Evolutionary conservation across 768 basidiomycete species (phyloP), one percentile per base, ranked within the genome.

Genomic region (Pholiota conissans): DNA sequence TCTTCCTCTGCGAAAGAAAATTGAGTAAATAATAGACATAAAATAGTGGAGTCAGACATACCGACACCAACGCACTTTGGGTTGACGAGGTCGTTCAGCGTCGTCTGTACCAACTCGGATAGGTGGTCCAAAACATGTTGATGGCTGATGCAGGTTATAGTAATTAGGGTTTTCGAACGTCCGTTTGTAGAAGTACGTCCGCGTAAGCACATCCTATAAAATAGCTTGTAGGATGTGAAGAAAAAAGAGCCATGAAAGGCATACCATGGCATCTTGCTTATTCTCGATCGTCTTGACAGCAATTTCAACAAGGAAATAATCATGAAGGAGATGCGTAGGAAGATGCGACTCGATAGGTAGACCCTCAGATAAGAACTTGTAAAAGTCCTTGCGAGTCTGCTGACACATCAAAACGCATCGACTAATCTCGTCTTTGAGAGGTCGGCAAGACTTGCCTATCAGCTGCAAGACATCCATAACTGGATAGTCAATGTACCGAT

Each of bases 201-300:
- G 98, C 0, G 97, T 99, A 65, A 97, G 77, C 69, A 97, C 97
- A 73, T 99, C 96, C 86, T 93, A 40, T 0, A 54, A 18, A 57
- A 52, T 20, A 55, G 34, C 46, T 48, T 24, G 56, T n/a, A 16
- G 61, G 37, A 20, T 11, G 51, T n/a, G 56, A n/a, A n/a, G n/a
- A n/a, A n/a, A n/a, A n/a, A n/a, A 46, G 14, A 24, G 28, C 8
- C 35, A 8, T 42, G 29, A 34, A 22, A 18, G n/a, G 71, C 76
- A 26, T 59, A 90, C 91, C 90, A 94, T 91, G 0, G 92, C 92
- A 69, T 97, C 93, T 72, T 99, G 96, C 78, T 99, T 99, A 74
- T 98, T 98, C 75, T 98, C 95, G 56, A 98, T 98, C 11, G 95
- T 98, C 76, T 95, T 96, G 40, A 98, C 95, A 8, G 95, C 95